phyloP scores from a whole-genome alignment of 352 stramenopile genomes.

The Thalassiosira mediterranea region DNA sequence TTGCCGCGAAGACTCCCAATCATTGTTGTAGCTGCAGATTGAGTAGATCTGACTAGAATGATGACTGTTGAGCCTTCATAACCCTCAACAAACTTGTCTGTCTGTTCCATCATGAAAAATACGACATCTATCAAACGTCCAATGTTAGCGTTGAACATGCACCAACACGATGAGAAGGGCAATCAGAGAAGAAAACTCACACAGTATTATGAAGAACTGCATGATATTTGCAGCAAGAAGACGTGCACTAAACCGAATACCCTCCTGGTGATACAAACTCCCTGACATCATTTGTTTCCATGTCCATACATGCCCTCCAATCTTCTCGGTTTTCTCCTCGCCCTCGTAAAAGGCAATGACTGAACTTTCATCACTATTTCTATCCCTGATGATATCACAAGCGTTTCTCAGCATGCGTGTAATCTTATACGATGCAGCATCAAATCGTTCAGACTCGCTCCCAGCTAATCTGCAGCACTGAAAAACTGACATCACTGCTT shows the following conservation, averaged over 20 bases:
- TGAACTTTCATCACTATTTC: neutral
- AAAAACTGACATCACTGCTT: neutral
- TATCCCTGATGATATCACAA: conserved; percentile 3
- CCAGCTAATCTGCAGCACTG: neutral
- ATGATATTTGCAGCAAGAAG: conserved; percentile 14
- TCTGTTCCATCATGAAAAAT: conserved; percentile 3
- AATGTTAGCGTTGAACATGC: too few species aligned
- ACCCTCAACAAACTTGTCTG: conserved; percentile 9
- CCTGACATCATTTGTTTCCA: conserved; percentile 12
- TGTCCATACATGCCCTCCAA: conserved; percentile 13
- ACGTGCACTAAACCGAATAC: conserved; percentile 16
- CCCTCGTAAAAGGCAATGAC: conserved; percentile 11
- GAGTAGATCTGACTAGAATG: conserved; percentile 1
- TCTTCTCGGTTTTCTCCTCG: conserved; percentile 6
- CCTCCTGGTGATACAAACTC: conserved; percentile 8
- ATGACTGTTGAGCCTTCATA: conserved; percentile 2
- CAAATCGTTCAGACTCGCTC: neutral
- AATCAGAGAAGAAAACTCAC: neutral
- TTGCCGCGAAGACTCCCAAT: too few species aligned
- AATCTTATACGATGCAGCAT: conserved; percentile 23
- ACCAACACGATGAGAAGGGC: neutral
- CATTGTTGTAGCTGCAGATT: conserved; percentile 1
- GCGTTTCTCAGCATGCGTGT: conserved; percentile 8
- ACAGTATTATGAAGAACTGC: conserved; percentile 14
- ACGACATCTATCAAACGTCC: conserved; percentile 4